A percentile compares a stretch with the other conserved stretches of the same genome.
Conservation (phyloP, 1,139 yeast species). For the Yamadazyma taylorii region DNA sequence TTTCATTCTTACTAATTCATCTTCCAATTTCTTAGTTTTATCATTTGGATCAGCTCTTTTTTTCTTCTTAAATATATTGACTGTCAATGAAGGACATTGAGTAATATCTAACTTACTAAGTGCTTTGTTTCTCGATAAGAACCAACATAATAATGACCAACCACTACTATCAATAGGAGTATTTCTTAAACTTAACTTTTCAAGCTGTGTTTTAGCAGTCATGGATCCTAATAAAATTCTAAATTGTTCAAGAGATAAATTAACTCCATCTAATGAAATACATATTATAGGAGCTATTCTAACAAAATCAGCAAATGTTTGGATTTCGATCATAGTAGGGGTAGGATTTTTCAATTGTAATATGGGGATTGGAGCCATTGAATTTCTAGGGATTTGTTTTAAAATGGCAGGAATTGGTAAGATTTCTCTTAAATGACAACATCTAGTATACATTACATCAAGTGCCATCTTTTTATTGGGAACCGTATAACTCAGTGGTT, state of each 20-base stretch:
- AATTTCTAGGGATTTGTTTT: constrained; percentile 69
- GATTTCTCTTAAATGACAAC: constrained; percentile 74
- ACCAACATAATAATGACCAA: constrained; percentile 72
- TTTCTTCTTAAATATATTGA: constrained; percentile 53
- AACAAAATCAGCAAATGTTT: constrained; percentile 73
- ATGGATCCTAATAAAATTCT: constrained; percentile 61
- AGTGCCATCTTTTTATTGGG: constrained; percentile 51
- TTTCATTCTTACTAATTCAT: constrained; percentile 50
- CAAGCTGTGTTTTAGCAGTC: constrained; percentile 58
- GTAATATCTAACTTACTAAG: constrained; percentile 63
- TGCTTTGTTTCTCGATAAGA: constrained; percentile 59
- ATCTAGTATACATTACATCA: constrained; percentile 69
- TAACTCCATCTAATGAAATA: constrained; percentile 69
- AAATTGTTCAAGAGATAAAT: constrained; percentile 62
- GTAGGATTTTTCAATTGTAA: constrained; percentile 68
- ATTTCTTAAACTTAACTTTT: constrained; percentile 68
- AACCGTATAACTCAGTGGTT: constrained; percentile 25
- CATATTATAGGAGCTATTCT: constrained; percentile 73
- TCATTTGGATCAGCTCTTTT: constrained; percentile 23
- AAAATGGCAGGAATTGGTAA: constrained; percentile 75
- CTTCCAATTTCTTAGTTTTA: constrained; percentile 26
- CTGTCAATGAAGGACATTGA: constrained; percentile 63
- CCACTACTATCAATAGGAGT: constrained; percentile 68
- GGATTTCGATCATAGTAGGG: constrained; percentile 72
- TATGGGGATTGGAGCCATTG: constrained; percentile 65